Evolutionary conservation across 768 basidiomycete species (phyloP).

Genomic region (Termitomyces sp.): DNA sequence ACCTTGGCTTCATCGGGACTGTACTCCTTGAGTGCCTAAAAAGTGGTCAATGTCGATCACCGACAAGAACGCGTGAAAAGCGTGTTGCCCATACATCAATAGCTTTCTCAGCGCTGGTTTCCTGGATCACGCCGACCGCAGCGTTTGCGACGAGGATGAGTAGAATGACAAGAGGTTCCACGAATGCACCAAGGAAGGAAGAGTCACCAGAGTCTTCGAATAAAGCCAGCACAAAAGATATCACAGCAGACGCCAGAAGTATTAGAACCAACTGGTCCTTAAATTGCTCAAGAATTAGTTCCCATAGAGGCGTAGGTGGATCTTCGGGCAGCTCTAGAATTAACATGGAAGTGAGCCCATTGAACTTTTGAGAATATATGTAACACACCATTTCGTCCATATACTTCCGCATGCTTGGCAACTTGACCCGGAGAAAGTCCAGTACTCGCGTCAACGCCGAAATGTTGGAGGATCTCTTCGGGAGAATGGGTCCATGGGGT

Average conservation of each 20-base stretch:
- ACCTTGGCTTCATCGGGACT: conserved; percentile 96
- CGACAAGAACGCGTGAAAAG: conserved; percentile 5
- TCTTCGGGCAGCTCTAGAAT: conserved; percentile 85
- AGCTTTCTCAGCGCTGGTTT: conserved; percentile 92
- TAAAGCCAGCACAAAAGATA: conserved; percentile 89
- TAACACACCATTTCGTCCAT: conserved; percentile 78
- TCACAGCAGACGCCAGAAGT: conserved; percentile 85
- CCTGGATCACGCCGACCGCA: conserved; percentile 95
- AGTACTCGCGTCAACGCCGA: conserved; percentile 50
- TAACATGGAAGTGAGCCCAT: not conserved
- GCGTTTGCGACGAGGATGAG: conserved; percentile 96
- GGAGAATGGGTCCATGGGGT: conserved; percentile 75
- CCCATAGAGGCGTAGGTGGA: conserved; percentile 85
- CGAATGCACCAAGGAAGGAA: conserved; percentile 77
- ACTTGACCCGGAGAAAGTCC: conserved; percentile 70
- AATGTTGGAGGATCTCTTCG: conserved; percentile 67
- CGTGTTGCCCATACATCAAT: conserved; percentile 73
- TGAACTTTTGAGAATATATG: not conserved
- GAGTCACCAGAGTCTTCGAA: conserved; percentile 73
- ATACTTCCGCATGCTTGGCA: conserved; percentile 65
- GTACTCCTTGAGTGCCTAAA: conserved; percentile 91
- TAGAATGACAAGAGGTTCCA: conserved; percentile 92
- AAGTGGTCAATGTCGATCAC: conserved; percentile 1
- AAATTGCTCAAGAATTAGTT: conserved; percentile 97
- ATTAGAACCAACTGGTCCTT: conserved; percentile 98